These are phyloP conservation scores for Phlebiopsis flavidoalba DNA, from an alignment of 768 basidiomycete species.

Conservation along the genomic window DNA sequence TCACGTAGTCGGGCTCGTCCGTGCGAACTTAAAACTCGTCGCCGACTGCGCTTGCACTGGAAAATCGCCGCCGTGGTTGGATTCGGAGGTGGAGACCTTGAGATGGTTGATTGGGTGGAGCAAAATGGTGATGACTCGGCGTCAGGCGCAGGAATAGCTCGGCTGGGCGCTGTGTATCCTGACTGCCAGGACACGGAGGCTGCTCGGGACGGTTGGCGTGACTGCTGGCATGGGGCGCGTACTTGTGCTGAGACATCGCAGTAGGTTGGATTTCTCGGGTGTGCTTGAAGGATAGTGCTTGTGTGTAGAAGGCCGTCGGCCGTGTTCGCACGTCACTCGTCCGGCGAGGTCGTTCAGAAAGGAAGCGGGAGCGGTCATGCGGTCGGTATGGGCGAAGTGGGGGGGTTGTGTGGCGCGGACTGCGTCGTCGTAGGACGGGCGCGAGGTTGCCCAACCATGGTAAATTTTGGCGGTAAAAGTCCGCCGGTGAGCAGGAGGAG, in stretches of 20 bases:
- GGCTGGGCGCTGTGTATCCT: conserved; percentile 12
- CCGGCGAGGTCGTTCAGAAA: conserved; percentile 54
- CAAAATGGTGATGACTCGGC: conserved; percentile 56
- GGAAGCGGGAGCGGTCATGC: conserved; percentile 40
- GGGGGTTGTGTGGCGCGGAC: conserved; percentile 25
- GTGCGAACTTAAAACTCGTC: conserved; percentile 64
- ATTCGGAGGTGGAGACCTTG: conserved; percentile 8
- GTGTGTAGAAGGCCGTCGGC: conserved; percentile 16
- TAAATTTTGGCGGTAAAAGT: too few species aligned
- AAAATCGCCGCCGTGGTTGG: conserved; percentile 16
- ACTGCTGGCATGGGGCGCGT: background rate
- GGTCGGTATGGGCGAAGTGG: conserved; percentile 36
- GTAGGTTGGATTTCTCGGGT: conserved; percentile 24
- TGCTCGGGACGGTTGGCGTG: conserved; percentile 5
- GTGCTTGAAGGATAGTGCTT: conserved; percentile 17
- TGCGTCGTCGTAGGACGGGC: background rate
- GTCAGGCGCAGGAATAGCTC: conserved; percentile 32
- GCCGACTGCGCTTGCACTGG: conserved; percentile 18
- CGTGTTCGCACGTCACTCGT: conserved; percentile 33
- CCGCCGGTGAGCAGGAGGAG: background rate
- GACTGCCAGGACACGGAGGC: conserved; percentile 9
- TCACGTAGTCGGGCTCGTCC: conserved; percentile 77
- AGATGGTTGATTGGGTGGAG: conserved; percentile 29
- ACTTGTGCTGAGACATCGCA: conserved; percentile 15
- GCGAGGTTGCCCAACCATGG: background rate